A percentile compares a stretch with the other conserved stretches of the same genome.
Conservation (phyloP, 768 basidiomycete genomes). For the Cystobasidium ongulense region DNA sequence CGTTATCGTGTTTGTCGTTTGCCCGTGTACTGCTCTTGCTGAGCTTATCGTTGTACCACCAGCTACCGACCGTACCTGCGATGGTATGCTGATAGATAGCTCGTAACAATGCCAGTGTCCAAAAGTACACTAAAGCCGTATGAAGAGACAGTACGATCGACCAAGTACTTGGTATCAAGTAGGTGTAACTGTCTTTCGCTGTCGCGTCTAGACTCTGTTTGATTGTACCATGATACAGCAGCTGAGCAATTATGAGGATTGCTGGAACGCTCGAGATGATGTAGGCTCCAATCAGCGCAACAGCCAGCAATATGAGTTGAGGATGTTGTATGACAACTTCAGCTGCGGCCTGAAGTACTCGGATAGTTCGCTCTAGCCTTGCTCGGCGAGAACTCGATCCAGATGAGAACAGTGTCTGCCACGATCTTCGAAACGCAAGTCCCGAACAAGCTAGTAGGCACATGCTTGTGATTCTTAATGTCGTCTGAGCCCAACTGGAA, state of each 20-base stretch:
- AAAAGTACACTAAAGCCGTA: slow-evolving; percentile 26
- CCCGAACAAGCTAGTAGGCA: background rate
- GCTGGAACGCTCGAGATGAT: background rate
- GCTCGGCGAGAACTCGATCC: slow-evolving; percentile 1
- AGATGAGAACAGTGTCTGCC: background rate
- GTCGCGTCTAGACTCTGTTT: background rate
- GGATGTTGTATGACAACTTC: slow-evolving; percentile 17
- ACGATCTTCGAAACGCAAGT: background rate
- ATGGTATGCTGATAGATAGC: slow-evolving; percentile 13
- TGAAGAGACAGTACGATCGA: background rate
- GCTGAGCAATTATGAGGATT: slow-evolving; percentile 16
- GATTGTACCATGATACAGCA: slow-evolving; percentile 8
- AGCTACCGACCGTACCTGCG: slow-evolving; percentile 11
- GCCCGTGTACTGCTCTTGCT: background rate
- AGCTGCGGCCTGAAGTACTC: slow-evolving; percentile 15
- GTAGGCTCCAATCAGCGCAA: background rate
- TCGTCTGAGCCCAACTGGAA: background rate
- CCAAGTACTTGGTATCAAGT: background rate
- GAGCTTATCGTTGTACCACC: slow-evolving; percentile 21
- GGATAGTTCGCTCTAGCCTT: slow-evolving; percentile 22
- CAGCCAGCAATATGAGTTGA: background rate
- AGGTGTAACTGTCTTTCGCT: background rate
- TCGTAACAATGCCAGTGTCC: slow-evolving; percentile 6
- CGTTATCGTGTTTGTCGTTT: background rate
- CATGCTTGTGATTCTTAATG: background rate